Evolutionary conservation across 2,329 filamentous ascomycete species (phyloP).

Genomic region (Cephalotrichum gorgonifer): DNA sequence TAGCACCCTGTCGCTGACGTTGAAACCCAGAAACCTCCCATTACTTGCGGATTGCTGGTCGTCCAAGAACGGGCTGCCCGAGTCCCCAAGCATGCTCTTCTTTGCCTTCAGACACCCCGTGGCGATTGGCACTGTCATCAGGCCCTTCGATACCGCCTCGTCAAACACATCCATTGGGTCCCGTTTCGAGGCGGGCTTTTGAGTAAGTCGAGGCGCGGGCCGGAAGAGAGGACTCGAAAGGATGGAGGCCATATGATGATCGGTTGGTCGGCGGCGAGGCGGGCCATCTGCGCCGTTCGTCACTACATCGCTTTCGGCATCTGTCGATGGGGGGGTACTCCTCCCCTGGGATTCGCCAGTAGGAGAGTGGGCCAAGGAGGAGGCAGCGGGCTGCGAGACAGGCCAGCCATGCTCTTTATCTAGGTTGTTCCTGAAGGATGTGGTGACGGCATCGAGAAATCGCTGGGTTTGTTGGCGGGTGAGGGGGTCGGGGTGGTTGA

Average conservation of each 20-base stretch:
- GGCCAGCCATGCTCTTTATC: constrained; percentile 44
- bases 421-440: constrained; percentile 47
- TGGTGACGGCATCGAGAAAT: constrained; percentile 44
- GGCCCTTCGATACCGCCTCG: constrained; percentile 40
- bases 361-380: too few species aligned
- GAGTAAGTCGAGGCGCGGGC: constrained; percentile 7
- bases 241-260: constrained; percentile 43
- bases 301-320: neutral
- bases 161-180: constrained; percentile 47
- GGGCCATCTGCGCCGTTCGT: constrained; percentile 7
- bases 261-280: constrained; percentile 24
- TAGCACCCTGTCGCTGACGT: constrained; percentile 22
- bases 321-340: neutral
- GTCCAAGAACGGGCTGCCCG: neutral
- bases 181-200: constrained; percentile 12
- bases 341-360: constrained; percentile 6
- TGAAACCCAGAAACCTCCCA: neutral
- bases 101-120: constrained; percentile 43
- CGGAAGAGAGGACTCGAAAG: constrained; percentile 47
- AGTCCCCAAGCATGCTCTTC: constrained; percentile 14
- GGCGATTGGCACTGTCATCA: constrained; percentile 44
- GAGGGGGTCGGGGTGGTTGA: constrained; percentile 43
- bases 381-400: constrained; percentile 9
- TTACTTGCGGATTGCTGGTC: neutral
- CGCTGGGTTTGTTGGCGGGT: constrained; percentile 39